Evolutionary conservation across 106 monocot species (phyloP).

Genomic region (Phalaenopsis aphrodite): DNA sequence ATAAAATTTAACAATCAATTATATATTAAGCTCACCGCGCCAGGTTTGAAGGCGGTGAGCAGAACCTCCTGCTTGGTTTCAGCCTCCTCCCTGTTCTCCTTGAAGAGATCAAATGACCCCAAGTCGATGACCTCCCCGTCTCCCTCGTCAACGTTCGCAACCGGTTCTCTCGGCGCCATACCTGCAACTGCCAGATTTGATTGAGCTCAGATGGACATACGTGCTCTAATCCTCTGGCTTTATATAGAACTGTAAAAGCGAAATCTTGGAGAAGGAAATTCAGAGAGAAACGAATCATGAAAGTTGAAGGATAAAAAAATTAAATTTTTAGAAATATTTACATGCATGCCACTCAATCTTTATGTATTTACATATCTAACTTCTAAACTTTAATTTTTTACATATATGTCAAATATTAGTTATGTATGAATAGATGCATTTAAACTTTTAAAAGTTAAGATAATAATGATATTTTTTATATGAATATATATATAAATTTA

Average conservation of each 20-base stretch:
- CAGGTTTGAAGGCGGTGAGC: constrained; percentile 18
- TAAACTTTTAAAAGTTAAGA: too few relatives aligned
- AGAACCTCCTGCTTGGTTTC: constrained; percentile 16
- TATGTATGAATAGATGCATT: too few relatives aligned
- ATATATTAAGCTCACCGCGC: too few relatives aligned
- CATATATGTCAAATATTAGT: too few relatives aligned
- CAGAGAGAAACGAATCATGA: background rate
- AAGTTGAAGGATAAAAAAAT: background rate
- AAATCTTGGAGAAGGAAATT: background rate
- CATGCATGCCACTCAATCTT: too few relatives aligned
- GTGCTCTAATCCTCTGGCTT: background rate
- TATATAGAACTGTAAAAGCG: background rate
- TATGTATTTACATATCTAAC: too few relatives aligned
- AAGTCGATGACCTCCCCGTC: constrained; percentile 48
- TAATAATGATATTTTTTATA: too few relatives aligned
- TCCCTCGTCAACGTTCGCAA: background rate
- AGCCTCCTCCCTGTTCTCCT: constrained; percentile 29
- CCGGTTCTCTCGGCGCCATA: constrained; percentile 20
- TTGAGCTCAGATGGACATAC: background rate
- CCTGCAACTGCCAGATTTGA: constrained; percentile 19
- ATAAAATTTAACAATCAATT: too few relatives aligned
- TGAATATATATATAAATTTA: too few relatives aligned
- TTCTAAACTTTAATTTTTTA: too few relatives aligned
- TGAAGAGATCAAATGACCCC: constrained; percentile 34
- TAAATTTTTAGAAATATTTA: too few relatives aligned